Conservation (phyloP, 1,284 basidiomycete species). For the Puccinia triticina region DNA sequence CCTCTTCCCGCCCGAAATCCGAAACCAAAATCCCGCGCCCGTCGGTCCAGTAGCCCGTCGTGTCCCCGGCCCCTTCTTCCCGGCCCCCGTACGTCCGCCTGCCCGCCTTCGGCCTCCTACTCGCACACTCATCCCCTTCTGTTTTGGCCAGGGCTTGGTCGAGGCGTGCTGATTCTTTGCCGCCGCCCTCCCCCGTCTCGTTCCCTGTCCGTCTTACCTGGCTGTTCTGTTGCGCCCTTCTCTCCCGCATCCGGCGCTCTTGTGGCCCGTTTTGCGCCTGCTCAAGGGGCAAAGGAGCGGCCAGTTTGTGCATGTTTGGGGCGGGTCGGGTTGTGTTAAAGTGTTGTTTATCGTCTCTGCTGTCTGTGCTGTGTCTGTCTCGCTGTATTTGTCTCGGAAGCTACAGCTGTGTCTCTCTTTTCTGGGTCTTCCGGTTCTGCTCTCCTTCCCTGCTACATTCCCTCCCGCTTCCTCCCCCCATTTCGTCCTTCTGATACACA, state of each 20-base stretch:
- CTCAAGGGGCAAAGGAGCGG: too few species aligned
- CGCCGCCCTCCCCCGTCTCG: too few species aligned
- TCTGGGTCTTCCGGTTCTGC: not conserved
- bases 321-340: too few species aligned
- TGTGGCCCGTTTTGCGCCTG: too few species aligned
- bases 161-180: too few species aligned
- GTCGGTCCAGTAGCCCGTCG: not conserved
- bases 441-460: not conserved
- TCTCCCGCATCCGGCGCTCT: too few species aligned
- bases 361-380: not conserved
- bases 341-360: not conserved
- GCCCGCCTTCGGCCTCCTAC: not conserved
- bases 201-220: too few species aligned
- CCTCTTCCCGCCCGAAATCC: conserved; percentile 2
- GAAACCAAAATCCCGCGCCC: conserved; percentile 23
- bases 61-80: too few species aligned
- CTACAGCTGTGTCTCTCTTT: not conserved
- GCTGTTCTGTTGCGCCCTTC: too few species aligned
- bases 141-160: too few species aligned
- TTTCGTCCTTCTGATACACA: not conserved
- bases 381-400: not conserved
- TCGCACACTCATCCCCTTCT: not conserved
- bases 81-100: not conserved
- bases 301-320: too few species aligned
- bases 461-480: not conserved